Evolutionary conservation across 768 basidiomycete species (phyloP), one percentile per base, ranked within the genome.

Genomic region (Xanthoconium stramineum): DNA sequence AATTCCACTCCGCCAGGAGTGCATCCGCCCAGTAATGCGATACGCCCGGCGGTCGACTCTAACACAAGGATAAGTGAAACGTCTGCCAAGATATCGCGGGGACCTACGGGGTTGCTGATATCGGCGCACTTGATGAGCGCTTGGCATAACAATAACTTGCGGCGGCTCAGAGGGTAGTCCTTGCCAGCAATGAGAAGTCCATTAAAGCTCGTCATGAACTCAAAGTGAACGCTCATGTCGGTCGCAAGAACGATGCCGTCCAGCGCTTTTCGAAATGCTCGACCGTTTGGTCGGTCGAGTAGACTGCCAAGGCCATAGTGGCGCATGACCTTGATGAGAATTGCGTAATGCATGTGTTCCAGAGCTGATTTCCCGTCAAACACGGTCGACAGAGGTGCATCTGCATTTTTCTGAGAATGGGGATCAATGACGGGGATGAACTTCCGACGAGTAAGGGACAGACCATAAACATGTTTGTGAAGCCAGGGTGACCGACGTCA

Each of bases 61-160:
- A 64, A 35, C 43, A 52, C 42, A 42, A 5, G 6, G 32, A 45
- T 61, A 44, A 62, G 50, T 56, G 30, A 53, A 52, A 47, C 36
- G 7, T 6, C 30, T 60, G 55, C 24, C 29, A 12, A 54, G 38
- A 39, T 12, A 7, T 46, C 20, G 11, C 35, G 14, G 47, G 32
- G 17, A 83, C 94, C 61, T 69, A 97, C 94, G 15, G 97, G 96
- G 70, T 99, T 99, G 69, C 92, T 94, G 66, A 99, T 98, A 74
- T 99, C 97, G 17, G 96, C 94, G 66, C 95, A 97, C 73, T 99
- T 98, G 70, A 99, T 85, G 50, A 99, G 75, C 4, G 90, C 89
- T 65, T 98, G 94, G 68, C 92, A 96, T 24, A 94, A 71, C 51
- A 96, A 72, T 28, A 89, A 76, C 62, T 88, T 80, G 52, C 85